phyloP scores from a whole-genome alignment of 208 protist genomes.

The Crithidia brevicula region DNA sequence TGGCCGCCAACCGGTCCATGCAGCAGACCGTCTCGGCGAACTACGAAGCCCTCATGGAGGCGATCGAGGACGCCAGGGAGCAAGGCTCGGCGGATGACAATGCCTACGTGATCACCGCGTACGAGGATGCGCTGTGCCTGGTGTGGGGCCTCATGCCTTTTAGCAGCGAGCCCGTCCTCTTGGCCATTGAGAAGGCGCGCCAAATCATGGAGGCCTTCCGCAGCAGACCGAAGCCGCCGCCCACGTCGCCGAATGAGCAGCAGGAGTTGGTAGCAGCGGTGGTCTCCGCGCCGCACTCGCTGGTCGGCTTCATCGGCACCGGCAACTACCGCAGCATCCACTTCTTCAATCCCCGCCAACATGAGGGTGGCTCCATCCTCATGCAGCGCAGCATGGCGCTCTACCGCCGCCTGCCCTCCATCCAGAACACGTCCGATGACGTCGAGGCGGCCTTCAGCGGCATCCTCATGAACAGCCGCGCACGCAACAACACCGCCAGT shows the following conservation, averaged over 20 bases:
- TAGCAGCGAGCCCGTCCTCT: conserved; percentile 56
- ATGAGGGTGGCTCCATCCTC: conserved; percentile 44
- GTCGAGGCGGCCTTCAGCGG: conserved; percentile 35
- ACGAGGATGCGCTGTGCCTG: conserved; percentile 60
- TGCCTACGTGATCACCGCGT: conserved; percentile 60
- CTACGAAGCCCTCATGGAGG: conserved; percentile 58
- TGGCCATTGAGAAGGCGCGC: conserved; percentile 62
- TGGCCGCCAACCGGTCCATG: conserved; percentile 18
- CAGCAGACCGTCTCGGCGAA: conserved; percentile 38
- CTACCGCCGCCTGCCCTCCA: conserved; percentile 40
- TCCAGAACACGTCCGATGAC: neutral
- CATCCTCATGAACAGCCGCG: conserved; percentile 60
- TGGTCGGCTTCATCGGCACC: conserved; percentile 56
- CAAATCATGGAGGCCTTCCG: conserved; percentile 51
- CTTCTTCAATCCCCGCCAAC: conserved; percentile 62
- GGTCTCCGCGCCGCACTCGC: conserved; percentile 58
- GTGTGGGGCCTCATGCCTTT: conserved; percentile 74
- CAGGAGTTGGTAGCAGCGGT: conserved; percentile 56
- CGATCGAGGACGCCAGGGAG: conserved; percentile 46
- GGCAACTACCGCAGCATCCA: conserved; percentile 48
- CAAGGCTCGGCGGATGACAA: conserved; percentile 38
- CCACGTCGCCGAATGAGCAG: conserved; percentile 28
- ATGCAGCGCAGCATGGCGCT: conserved; percentile 49
- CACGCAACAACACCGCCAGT: conserved; percentile 49
- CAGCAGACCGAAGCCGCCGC: conserved; percentile 43